Conservation (phyloP, 148 eudicot genomes). For the Polygonum maritimum region DNA sequence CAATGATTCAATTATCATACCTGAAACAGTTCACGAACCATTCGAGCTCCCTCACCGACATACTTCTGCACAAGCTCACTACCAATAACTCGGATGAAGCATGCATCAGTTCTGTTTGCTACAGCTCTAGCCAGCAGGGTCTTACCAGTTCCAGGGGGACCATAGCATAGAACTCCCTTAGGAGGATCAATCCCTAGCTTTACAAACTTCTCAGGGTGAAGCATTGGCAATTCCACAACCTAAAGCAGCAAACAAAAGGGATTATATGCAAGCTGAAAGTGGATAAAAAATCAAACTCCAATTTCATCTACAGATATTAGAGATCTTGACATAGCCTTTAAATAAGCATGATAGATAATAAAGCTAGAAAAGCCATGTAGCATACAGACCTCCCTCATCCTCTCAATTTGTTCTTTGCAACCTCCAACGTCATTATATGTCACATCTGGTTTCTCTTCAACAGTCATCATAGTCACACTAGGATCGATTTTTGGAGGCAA, state of each 20-base stretch:
- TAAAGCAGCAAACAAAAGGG: constrained; percentile 16
- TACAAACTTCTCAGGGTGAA: constrained; percentile 97
- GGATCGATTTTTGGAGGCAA: constrained; percentile 98
- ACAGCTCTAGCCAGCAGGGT: constrained; percentile 94
- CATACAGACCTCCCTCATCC: constrained; percentile 76
- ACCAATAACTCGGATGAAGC: constrained; percentile 97
- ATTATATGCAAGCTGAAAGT: no score
- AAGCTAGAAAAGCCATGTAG: not conserved
- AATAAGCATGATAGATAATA: not conserved
- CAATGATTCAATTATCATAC: constrained; percentile 20
- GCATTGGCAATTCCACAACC: constrained; percentile 99
- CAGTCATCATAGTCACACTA: constrained; percentile 99
- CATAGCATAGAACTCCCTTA: constrained; percentile 96
- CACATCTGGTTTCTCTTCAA: constrained; percentile 98
- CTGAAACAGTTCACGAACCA: constrained; percentile 99
- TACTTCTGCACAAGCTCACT: constrained; percentile 97
- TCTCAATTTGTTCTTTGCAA: constrained; percentile 97
- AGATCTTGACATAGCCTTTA: not conserved
- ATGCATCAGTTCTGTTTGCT: constrained; percentile 96
- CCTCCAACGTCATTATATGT: constrained; percentile 98
- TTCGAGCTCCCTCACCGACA: constrained; percentile 98
- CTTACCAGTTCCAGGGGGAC: constrained; percentile 99
- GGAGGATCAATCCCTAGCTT: constrained; percentile 99
- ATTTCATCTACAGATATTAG: not conserved
- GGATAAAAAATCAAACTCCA: no score